Conservation (phyloP, 768 basidiomycete species). For the Terana coerulea region DNA sequence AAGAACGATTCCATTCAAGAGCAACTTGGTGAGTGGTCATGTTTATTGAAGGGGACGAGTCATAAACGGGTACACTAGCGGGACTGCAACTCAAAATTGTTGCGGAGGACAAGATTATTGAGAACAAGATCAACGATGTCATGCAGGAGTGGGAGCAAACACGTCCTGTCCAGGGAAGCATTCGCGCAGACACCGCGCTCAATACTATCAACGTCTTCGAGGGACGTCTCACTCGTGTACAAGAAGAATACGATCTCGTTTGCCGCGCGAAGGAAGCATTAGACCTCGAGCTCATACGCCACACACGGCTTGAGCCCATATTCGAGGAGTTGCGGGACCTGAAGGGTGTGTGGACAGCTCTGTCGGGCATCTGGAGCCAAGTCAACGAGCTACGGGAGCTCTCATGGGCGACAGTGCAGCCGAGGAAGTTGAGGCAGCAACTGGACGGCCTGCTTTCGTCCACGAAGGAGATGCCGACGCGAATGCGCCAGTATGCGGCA, state of each 20-base stretch:
- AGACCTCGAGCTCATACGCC: slow-evolving; percentile 85
- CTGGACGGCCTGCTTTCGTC: slow-evolving; percentile 87
- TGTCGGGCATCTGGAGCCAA: slow-evolving; percentile 96
- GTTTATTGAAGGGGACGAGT: neutral
- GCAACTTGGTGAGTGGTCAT: slow-evolving; percentile 73
- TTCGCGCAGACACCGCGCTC: slow-evolving; percentile 95
- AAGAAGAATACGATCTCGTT: slow-evolving; percentile 94
- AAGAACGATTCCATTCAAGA: slow-evolving; percentile 99
- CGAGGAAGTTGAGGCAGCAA: slow-evolving; percentile 90
- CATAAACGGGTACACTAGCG: slow-evolving; percentile 41
- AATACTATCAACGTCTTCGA: slow-evolving; percentile 96
- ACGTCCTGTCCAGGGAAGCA: slow-evolving; percentile 93
- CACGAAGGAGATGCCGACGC: slow-evolving; percentile 98
- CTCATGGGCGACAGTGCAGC: slow-evolving; percentile 89
- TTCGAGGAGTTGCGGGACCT: slow-evolving; percentile 94
- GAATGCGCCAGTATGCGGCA: slow-evolving; percentile 98
- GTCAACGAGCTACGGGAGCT: slow-evolving; percentile 85
- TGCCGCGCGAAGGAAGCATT: slow-evolving; percentile 96
- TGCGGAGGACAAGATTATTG: slow-evolving; percentile 98
- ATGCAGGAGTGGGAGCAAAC: slow-evolving; percentile 93
- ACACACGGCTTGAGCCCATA: slow-evolving; percentile 89
- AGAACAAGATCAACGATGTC: slow-evolving; percentile 91
- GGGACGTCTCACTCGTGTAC: slow-evolving; percentile 80
- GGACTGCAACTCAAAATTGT: slow-evolving; percentile 99
- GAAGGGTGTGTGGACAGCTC: slow-evolving; percentile 98